phyloP scores from a whole-genome alignment of 176 grass and related monocot genomes.

The Rhynchospora pubera region DNA sequence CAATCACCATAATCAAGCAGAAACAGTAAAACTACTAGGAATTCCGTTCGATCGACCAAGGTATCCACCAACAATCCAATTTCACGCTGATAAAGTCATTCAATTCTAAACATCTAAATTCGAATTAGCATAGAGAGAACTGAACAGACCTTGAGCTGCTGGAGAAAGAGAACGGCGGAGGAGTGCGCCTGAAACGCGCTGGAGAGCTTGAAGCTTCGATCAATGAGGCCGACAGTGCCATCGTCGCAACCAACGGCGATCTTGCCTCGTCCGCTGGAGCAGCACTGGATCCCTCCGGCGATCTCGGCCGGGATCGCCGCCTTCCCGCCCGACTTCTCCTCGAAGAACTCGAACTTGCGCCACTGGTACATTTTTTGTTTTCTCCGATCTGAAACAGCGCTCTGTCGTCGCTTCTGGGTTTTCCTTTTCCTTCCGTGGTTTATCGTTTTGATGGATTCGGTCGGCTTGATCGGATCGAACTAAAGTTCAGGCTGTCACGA shows the following conservation, averaged over 20 bases:
- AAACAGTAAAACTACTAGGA: not conserved
- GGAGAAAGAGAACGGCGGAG: slow-evolving; percentile 65
- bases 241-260: slow-evolving; percentile 80
- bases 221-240: slow-evolving; percentile 65
- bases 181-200: slow-evolving; percentile 60
- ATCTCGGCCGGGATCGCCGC: slow-evolving; percentile 45
- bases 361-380: slow-evolving; percentile 56
- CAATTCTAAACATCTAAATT: not conserved
- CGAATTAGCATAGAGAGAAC: not conserved
- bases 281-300: slow-evolving; percentile 52
- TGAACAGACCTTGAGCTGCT: slow-evolving; percentile 79
- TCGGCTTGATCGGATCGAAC: too few species aligned
- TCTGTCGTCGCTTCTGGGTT: not conserved
- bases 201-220: slow-evolving; percentile 63
- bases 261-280: slow-evolving; percentile 64
- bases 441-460: too few species aligned
- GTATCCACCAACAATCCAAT: not conserved
- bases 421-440: not conserved
- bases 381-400: slow-evolving; percentile 6
- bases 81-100: not conserved
- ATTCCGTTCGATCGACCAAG: not conserved
- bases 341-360: slow-evolving; percentile 93
- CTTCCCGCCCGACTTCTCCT: slow-evolving; percentile 60
- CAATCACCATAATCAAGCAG: not conserved
- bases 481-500: too few species aligned